phyloP scores from a whole-genome alignment of 2,329 filamentous ascomycete species.

The Pestalotiopsis sp. region DNA sequence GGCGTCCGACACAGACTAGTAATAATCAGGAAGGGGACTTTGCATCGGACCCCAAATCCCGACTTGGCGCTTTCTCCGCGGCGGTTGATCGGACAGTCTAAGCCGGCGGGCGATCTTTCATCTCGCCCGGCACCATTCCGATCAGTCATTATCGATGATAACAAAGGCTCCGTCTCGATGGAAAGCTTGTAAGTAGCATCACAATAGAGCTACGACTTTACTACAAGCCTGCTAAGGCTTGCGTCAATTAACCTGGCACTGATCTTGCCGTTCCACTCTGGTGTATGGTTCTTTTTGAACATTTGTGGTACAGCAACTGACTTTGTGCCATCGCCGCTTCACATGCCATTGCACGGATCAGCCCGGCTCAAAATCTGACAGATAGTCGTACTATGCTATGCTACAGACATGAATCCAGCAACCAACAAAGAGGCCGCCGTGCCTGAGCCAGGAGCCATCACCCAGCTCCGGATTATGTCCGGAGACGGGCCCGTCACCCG shows the following conservation, averaged over 20 bases:
- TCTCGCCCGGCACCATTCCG: not conserved
- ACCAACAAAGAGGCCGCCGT: not conserved
- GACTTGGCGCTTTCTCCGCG: not conserved
- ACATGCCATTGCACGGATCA: too few relatives aligned
- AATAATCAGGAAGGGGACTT: not conserved
- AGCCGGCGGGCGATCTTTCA: not conserved
- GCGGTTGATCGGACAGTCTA: not conserved
- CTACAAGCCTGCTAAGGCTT: too few relatives aligned
- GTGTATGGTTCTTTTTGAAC: too few relatives aligned
- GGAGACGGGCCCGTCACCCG: constrained; percentile 27
- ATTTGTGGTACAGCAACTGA: too few relatives aligned
- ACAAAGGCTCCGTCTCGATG: not conserved
- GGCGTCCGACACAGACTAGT: too few relatives aligned
- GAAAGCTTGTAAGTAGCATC: not conserved
- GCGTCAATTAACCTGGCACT: not conserved
- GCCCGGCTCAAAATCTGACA: too few relatives aligned
- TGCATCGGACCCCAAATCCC: not conserved
- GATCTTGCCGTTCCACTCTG: not conserved
- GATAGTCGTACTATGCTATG: not conserved
- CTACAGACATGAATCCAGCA: not conserved
- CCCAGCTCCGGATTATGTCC: constrained; percentile 25
- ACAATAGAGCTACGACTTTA: not conserved
- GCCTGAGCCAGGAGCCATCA: constrained; percentile 15
- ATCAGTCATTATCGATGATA: not conserved
- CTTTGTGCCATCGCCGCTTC: too few relatives aligned